These are phyloP conservation scores for Serpula lacrymans DNA, from an alignment of 768 basidiomycete species.

Conservation along the genomic window DNA sequence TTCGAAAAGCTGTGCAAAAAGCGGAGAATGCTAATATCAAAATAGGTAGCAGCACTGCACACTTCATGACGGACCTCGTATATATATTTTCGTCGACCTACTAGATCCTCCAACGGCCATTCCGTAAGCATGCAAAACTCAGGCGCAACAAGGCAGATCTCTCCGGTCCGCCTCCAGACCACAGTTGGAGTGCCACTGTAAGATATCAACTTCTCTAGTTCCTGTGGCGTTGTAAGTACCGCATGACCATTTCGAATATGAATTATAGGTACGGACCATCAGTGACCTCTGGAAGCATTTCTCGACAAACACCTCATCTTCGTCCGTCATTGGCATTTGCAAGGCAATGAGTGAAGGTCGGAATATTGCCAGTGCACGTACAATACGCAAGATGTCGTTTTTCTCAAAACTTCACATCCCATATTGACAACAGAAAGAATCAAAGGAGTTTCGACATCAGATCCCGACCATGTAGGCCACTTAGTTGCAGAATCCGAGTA, in stretches of 20 bases:
- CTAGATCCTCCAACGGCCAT: conserved; percentile 82
- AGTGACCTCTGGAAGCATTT: conserved; percentile 92
- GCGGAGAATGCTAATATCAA: conserved; percentile 6
- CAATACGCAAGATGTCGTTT: conserved; percentile 91
- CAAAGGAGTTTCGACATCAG: conserved; percentile 33
- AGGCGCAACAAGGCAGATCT: conserved; percentile 94
- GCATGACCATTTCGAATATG: neutral
- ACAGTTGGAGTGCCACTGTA: conserved; percentile 97
- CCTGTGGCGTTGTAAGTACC: conserved; percentile 42
- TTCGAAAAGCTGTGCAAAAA: conserved; percentile 71
- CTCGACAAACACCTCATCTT: conserved; percentile 96
- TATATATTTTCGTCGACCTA: conserved; percentile 50
- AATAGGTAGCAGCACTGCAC: conserved; percentile 17
- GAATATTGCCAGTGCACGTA: conserved; percentile 91
- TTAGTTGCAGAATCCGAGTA: conserved; percentile 31
- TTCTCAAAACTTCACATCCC: conserved; percentile 78
- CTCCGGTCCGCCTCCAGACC: conserved; percentile 96
- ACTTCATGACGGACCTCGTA: conserved; percentile 41
- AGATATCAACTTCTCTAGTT: conserved; percentile 94
- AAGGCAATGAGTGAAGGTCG: conserved; percentile 95
- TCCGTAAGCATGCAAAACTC: conserved; percentile 95
- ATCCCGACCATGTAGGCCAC: conserved; percentile 38
- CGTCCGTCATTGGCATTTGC: conserved; percentile 95
- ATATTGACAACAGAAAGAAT: conserved; percentile 33
- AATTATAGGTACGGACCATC: conserved; percentile 49